phyloP scores from a whole-genome alignment of 768 basidiomycete species.

The Phaffia australis region DNA sequence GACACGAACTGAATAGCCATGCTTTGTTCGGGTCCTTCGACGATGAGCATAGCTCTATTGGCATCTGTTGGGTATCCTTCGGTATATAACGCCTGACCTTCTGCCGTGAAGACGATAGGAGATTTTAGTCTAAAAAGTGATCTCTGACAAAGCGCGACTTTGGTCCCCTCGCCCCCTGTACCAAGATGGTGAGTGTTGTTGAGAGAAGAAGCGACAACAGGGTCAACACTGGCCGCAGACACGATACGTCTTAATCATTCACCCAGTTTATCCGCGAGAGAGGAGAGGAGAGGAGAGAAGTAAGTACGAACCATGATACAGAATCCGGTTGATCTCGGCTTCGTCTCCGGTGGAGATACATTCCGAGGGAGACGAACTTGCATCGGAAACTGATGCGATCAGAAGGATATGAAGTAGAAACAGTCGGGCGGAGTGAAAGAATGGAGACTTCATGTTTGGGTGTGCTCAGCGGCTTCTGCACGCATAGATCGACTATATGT shows the following conservation, averaged over 20 bases:
- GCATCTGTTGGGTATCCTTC: constrained; percentile 34
- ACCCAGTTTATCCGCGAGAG: neutral
- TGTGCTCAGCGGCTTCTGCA: no score
- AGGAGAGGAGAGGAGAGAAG: neutral
- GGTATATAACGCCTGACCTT: constrained; percentile 36
- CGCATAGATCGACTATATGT: no score
- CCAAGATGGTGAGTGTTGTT: neutral
- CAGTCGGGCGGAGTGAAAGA: no score
- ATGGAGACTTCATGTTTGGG: no score
- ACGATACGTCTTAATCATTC: neutral
- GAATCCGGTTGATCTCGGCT: constrained; percentile 25
- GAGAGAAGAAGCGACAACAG: neutral
- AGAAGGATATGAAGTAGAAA: neutral
- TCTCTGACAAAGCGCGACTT: constrained; percentile 36
- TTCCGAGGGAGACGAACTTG: neutral
- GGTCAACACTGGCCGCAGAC: constrained; percentile 12
- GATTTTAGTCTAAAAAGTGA: constrained; percentile 35
- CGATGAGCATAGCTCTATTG: constrained; percentile 35
- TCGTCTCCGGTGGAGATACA: constrained; percentile 25
- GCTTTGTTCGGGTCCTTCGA: constrained; percentile 35
- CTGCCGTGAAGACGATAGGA: constrained; percentile 35
- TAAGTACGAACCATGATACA: constrained; percentile 18
- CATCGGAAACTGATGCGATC: constrained; percentile 2
- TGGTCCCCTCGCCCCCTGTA: constrained; percentile 33
- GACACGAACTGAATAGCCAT: constrained; percentile 36